Evolutionary conservation across 345 rosid genomes (phyloP).

Genomic region (Hibiscus trionum): DNA sequence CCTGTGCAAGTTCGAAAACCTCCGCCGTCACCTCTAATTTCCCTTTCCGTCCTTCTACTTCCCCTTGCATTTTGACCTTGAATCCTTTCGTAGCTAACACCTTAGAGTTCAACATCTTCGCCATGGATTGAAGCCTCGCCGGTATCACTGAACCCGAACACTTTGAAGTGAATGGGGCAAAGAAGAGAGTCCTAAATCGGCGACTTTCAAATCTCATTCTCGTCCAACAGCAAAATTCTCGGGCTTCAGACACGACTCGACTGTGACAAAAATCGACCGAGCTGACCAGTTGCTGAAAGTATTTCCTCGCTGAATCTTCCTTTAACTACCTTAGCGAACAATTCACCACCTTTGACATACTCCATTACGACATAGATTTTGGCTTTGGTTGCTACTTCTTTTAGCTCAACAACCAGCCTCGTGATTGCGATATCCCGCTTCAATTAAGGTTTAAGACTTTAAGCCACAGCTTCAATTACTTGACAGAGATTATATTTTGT

Average conservation of each 20-base stretch:
- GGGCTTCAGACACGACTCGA: conserved; percentile 26
- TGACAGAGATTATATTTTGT: no score
- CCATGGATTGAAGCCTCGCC: conserved; percentile 45
- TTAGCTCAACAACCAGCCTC: conserved; percentile 20
- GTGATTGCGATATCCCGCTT: conserved; percentile 24
- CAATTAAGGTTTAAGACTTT: no score
- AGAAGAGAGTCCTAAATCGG: conserved; percentile 27
- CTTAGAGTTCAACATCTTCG: conserved; percentile 44
- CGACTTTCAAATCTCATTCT: conserved; percentile 17
- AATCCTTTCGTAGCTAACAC: conserved; percentile 34
- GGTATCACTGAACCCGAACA: conserved; percentile 33
- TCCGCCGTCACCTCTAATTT: conserved; percentile 47
- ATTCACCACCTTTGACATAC: conserved; percentile 25
- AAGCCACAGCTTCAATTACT: no score
- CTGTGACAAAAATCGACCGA: conserved; percentile 26
- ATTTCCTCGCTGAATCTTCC: conserved; percentile 23
- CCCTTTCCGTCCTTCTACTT: conserved; percentile 52
- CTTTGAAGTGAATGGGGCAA: conserved; percentile 48
- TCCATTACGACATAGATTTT: conserved; percentile 23
- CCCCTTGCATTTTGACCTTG: conserved; percentile 40
- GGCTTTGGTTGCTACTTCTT: conserved; percentile 25
- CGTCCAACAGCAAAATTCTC: conserved; percentile 24
- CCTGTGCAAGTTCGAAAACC: conserved; percentile 56
- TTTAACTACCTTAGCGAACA: conserved; percentile 22
- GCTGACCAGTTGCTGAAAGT: conserved; percentile 20